Base-by-base conservation (phyloP, 306 rosid species). In the Quercus engelmannii region DNA sequence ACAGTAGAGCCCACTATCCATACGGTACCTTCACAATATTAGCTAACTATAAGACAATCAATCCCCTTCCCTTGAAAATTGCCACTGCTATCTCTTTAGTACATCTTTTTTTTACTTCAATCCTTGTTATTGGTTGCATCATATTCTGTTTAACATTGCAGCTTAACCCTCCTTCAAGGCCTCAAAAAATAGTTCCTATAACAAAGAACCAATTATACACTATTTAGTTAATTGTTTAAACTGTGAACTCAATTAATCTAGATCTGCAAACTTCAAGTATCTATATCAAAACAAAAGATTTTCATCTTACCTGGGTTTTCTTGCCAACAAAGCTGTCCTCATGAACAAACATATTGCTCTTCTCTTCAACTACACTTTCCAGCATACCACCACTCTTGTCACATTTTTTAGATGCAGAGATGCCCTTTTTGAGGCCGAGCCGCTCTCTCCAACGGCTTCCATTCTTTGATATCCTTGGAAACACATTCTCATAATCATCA, bases 381-480 rank as follows among this genome's bases (percentile, higher is more conserved):
- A 85, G 77, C 79, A 83, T 84, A 25, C 78, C 86, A 64, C 86
- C 84, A 86, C 41, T 80, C 76, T 92, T 89, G 57, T 85, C 85
- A 21, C 19, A 77, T 69, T 91, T 88, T 80, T 86, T 90, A 43
- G 93, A 78, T 52, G 84, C 71, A 73, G 72, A 69, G 74, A 69
- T 77, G 20, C 80, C 73, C 73, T 79, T 91, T 79, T 69, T 93
- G 38, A 95, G 85, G 15, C 99, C 93, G 5, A 93, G 82, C 25
- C 91, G 75, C 80, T 93, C 96, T 83, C 84, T 95, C 98, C 98
- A 95, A 57, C 92, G 21, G 78, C 87, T 87, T 59, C 75, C 77
- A 79, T 85, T 87, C 88, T 87, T 92, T 1, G 97, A 73, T 5
- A 85, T 76, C 81, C 88, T 91, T 6, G 90, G 86, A 64, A 88